Conservation (phyloP, 2,329 filamentous ascomycete species). For the Fusarium caatingaense region DNA sequence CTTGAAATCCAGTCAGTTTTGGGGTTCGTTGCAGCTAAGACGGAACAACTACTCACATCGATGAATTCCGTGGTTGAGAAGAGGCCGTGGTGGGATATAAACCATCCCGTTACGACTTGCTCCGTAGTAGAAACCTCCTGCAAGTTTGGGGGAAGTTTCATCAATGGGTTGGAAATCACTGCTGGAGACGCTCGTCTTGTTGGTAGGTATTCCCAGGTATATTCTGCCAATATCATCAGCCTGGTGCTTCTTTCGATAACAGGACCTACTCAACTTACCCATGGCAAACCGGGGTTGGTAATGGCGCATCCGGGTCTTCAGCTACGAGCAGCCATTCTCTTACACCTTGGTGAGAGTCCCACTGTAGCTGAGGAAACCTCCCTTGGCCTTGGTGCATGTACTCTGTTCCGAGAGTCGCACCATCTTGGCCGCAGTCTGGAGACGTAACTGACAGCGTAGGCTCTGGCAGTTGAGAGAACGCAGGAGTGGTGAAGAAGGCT, state of each 20-base stretch:
- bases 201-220: constrained; percentile 40
- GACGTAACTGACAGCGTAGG: constrained; percentile 55
- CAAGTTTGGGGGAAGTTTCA: constrained; percentile 47
- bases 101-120: constrained; percentile 54
- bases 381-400: constrained; percentile 55
- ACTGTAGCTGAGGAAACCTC: constrained; percentile 55
- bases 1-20: constrained; percentile 35
- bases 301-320: constrained; percentile 61
- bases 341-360: constrained; percentile 52
- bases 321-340: constrained; percentile 60
- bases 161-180: constrained; percentile 54
- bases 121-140: constrained; percentile 61
- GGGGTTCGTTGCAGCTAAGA: background rate
- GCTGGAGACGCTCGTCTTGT: constrained; percentile 34
- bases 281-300: constrained; percentile 59
- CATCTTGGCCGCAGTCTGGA: constrained; percentile 54
- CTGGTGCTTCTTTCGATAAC: background rate
- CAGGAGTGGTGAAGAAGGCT: constrained; percentile 52
- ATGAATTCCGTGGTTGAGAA: constrained; percentile 63
- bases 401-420: constrained; percentile 50
- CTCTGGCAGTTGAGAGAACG: constrained; percentile 49
- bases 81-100: constrained; percentile 59
- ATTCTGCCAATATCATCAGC: constrained; percentile 21
- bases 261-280: constrained; percentile 49
- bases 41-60: constrained; percentile 53